These are phyloP conservation scores for Pseudogymnoascus sp. DNA, from an alignment of 2,329 filamentous ascomycete genomes.

Conservation along the genomic window DNA sequence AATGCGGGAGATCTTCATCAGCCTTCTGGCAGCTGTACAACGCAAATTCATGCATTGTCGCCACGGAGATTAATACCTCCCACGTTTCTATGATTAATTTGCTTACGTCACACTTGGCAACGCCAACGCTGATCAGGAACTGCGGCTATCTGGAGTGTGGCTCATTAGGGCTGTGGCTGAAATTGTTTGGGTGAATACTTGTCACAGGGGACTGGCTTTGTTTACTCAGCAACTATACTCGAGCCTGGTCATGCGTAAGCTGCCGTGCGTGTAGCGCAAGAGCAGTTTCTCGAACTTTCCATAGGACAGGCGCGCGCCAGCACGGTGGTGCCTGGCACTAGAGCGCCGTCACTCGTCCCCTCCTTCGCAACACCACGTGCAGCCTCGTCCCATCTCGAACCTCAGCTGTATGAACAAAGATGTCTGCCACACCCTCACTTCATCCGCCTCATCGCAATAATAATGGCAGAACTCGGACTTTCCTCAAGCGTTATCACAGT, in stretches of 20 bases:
- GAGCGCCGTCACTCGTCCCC: too few species aligned
- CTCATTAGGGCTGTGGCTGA: not conserved
- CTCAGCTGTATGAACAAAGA: not conserved
- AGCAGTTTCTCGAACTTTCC: too few species aligned
- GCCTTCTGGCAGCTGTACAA: constrained; percentile 2
- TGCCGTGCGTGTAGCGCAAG: too few species aligned
- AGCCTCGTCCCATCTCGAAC: not conserved
- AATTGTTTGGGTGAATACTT: not conserved
- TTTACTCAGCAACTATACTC: not conserved
- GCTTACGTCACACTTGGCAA: too few species aligned
- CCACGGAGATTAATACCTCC: not conserved
- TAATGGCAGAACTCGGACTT: constrained; percentile 24
- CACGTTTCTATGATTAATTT: too few species aligned
- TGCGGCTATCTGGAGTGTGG: not conserved
- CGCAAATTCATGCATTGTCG: constrained; percentile 1
- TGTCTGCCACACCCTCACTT: constrained; percentile 12
- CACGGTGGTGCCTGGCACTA: too few species aligned
- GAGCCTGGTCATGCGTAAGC: too few species aligned
- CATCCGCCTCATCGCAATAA: constrained; percentile 14
- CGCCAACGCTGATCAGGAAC: not conserved
- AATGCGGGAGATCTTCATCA: not conserved
- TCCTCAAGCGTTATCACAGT: constrained; percentile 34
- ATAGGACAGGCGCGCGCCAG: too few species aligned
- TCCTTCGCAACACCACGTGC: too few species aligned
- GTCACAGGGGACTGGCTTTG: not conserved